These are phyloP conservation scores for Colletotrichum australisinense DNA, from an alignment of 2,329 filamentous ascomycete genomes.

Conservation along the genomic window DNA sequence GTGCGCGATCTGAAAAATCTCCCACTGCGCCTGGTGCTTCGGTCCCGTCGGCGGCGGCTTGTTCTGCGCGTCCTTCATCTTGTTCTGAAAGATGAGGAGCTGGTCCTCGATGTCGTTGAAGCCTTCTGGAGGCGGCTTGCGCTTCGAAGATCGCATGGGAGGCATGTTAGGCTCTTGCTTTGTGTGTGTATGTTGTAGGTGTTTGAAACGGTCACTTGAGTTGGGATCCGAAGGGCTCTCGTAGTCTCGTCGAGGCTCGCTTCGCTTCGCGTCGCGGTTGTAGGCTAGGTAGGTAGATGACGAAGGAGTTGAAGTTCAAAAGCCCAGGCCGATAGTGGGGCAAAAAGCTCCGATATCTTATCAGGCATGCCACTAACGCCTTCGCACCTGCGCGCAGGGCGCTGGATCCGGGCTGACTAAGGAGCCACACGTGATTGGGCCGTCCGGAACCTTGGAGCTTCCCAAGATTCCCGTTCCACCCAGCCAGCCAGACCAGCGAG, in stretches of 20 bases:
- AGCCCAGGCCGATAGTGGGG: background rate
- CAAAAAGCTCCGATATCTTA: conserved; percentile 14
- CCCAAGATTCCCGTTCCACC: conserved; percentile 23
- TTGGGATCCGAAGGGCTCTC: background rate
- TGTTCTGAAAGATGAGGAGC: conserved; percentile 86
- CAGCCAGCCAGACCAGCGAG: conserved; percentile 20
- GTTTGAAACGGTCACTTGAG: background rate
- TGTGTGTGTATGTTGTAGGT: background rate
- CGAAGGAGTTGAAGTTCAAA: conserved; percentile 5
- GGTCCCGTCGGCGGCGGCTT: conserved; percentile 82
- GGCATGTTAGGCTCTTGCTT: conserved; percentile 67
- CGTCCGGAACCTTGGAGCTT: conserved; percentile 17
- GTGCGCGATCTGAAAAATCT: conserved; percentile 96
- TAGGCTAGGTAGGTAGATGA: background rate
- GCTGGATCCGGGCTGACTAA: conserved; percentile 28
- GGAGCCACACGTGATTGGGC: conserved; percentile 33
- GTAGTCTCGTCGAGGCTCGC: background rate
- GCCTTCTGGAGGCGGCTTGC: conserved; percentile 86
- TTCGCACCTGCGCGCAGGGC: background rate
- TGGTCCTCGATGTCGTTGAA: conserved; percentile 91
- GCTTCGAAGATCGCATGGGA: conserved; percentile 79
- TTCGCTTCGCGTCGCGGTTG: background rate
- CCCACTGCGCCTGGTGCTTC: conserved; percentile 94
- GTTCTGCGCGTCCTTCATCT: conserved; percentile 96
- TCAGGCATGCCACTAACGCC: background rate